Base-by-base conservation (phyloP, 371 early-diverging fungal genomes). In the Rhizopus microsporus region DNA sequence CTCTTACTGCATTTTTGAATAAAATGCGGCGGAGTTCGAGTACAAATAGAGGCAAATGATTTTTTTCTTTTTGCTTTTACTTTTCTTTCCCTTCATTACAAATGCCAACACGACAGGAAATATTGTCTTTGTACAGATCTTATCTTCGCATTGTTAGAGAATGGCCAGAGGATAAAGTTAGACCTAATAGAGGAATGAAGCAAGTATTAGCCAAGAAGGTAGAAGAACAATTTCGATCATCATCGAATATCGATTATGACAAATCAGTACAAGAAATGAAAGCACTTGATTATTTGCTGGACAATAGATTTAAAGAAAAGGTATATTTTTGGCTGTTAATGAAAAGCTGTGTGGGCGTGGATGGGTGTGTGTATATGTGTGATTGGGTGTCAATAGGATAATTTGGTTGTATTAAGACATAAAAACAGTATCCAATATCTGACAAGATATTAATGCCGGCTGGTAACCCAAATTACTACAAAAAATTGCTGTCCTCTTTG, bases 141-240 rank as follows among this genome's bases (percentile, higher is more conserved):
- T 85, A 80, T 49, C 65, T 85, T 7, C 75, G 78, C 12, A 69
- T 82, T 35, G 78, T 81, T 13, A 61, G 68, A 46, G 72, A 80
- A 39, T 85, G 85, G 85, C 85, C 85, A 10, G 62, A 70, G n/a
- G 85, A 85, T 62, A 78, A 78, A 51, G 72, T 85, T 30, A 79
- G 85, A 38, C 85, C 82, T 31, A 78, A 73, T 30, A 71, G 83
- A 53, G 82, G 82, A 58, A 78, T 85, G 81, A 85, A 82, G 55
- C 78, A 83, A 51, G 71, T 81, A 9, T 57, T 85, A 33, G 69
- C 67, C 16, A 74, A 73, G 52, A 77, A 79, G 51, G 80, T 85
- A 15, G 74, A 78, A 55, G 82, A 82, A 54, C 62, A 77, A 7
- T 84, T 84, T 53, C 69, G 74, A 52, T 57, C 59, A 32, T 34